Evolutionary conservation across 352 stramenopile genomes (phyloP), one percentile per base, ranked within the genome.

Genomic region (Phytophthora sp.): DNA sequence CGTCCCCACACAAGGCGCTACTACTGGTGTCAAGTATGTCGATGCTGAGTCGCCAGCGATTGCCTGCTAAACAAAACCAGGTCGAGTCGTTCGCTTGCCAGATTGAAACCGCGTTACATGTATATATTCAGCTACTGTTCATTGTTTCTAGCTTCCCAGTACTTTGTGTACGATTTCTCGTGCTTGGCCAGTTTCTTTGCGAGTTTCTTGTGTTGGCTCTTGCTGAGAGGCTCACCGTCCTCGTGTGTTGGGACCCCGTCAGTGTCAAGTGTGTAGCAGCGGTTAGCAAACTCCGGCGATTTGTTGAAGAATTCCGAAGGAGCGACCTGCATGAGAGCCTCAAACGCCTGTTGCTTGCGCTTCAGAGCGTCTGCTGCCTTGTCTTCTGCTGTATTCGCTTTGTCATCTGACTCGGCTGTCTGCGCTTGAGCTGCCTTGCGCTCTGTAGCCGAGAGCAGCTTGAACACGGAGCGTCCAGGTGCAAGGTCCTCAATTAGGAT

Each of bases 131-230:
- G 24, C 56, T 70, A 66, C 31, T 63, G 23, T 39, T 60, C 27
- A 39, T 66, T 63, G 27, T 41, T 27, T 50, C 31, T 75, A 13
- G 55, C 31, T 54, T 80, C 29, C 84, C 82, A 93, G 54, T 81
- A 90, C 66, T 88, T 93, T 5, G 33, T 57, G 51, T 88, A 88
- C 21, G 86, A 79, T 52, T 89, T 89, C 23, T 71, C 66, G 54
- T 94, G 81, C 49, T 93, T 94, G 7, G 85, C 77, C 11, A 82
- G 54, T 50, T 86, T 88, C 69, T 94, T 94, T 0, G 66, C 16
- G 6, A 95, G 71, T 56, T 95, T 95, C 58, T 95, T 95, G 46
- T 71, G 67, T 71, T 89, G 81, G 12, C 72, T 90, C 45, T 95
- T 93, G 20, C 71, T 82, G 23, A 93, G 47, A 18, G 57, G 47